A percentile compares a stretch with the other conserved stretches of the same genome.
Conservation (phyloP, 257 asterid genomes). For the Phtheirospermum japonicum region DNA sequence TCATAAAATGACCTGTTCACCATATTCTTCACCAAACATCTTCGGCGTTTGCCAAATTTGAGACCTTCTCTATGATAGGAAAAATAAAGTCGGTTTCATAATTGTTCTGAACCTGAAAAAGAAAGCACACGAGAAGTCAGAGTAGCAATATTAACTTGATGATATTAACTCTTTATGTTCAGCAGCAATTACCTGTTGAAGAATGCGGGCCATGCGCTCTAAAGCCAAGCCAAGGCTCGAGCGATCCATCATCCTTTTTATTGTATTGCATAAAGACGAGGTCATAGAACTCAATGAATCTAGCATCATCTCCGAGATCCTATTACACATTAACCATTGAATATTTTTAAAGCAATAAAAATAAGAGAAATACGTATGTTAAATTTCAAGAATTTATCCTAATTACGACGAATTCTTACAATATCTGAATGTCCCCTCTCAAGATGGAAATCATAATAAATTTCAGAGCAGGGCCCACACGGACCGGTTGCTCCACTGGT, state of each 20-base stretch:
- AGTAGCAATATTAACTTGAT: conserved; percentile 2
- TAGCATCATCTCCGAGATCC: conserved; percentile 95
- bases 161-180: background rate
- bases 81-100: conserved; percentile 87
- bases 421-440: conserved; percentile 66
- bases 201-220: conserved; percentile 96
- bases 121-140: conserved; percentile 24
- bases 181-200: conserved; percentile 54
- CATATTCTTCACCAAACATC: conserved; percentile 98
- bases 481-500: conserved; percentile 95
- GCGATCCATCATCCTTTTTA: conserved; percentile 87
- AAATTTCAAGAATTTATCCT: conserved; percentile 12
- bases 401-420: conserved; percentile 44
- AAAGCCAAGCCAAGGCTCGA: conserved; percentile 95
- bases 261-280: conserved; percentile 96
- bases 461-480: conserved; percentile 94
- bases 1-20: too few species aligned
- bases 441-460: conserved; percentile 91
- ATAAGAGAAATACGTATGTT: background rate
- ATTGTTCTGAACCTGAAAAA: conserved; percentile 81
- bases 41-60: conserved; percentile 74
- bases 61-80: conserved; percentile 83
- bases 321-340: conserved; percentile 34
- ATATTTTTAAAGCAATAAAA: background rate
- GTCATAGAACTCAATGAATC: conserved; percentile 97